Conservation (phyloP, 441 rosid genomes). For the Populus hybrid region DNA sequence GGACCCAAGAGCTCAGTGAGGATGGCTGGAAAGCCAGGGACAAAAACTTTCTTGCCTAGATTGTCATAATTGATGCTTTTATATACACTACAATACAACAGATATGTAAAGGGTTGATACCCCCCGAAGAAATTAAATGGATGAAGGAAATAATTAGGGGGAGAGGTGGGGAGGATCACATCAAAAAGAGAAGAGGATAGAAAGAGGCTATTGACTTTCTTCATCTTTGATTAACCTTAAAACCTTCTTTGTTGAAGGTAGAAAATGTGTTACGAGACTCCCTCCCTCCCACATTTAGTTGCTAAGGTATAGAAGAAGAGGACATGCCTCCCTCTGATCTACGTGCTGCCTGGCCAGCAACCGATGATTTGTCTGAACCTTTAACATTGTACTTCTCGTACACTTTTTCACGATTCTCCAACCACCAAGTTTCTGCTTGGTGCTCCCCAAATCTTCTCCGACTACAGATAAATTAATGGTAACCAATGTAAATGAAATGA, state of each 20-base stretch:
- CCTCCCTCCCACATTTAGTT: slow-evolving; percentile 22
- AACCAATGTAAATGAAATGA: not conserved
- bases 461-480: slow-evolving; percentile 37
- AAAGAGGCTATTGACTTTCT: slow-evolving; percentile 13
- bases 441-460: slow-evolving; percentile 95
- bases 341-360: slow-evolving; percentile 48
- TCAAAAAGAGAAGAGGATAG: slow-evolving; percentile 18
- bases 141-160: slow-evolving; percentile 17
- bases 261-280: slow-evolving; percentile 11
- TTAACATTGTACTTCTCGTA: slow-evolving; percentile 77
- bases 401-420: slow-evolving; percentile 92
- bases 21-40: slow-evolving; percentile 12
- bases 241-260: slow-evolving; percentile 11
- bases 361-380: slow-evolving; percentile 67
- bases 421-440: slow-evolving; percentile 98
- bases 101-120: slow-evolving; percentile 24
- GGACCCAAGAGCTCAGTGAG: not conserved
- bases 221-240: slow-evolving; percentile 9
- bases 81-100: slow-evolving; percentile 57
- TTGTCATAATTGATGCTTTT: slow-evolving; percentile 32
- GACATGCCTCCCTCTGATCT: slow-evolving; percentile 70
- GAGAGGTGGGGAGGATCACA: slow-evolving; percentile 14
- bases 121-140: slow-evolving; percentile 31
- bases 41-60: slow-evolving; percentile 24
- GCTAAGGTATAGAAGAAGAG: slow-evolving; percentile 43